Percentiles rank a stretch among this genome's conserved stretches.
Conservation (phyloP, 2,329 filamentous ascomycete genomes). For the Thielaviopsis populi region DNA sequence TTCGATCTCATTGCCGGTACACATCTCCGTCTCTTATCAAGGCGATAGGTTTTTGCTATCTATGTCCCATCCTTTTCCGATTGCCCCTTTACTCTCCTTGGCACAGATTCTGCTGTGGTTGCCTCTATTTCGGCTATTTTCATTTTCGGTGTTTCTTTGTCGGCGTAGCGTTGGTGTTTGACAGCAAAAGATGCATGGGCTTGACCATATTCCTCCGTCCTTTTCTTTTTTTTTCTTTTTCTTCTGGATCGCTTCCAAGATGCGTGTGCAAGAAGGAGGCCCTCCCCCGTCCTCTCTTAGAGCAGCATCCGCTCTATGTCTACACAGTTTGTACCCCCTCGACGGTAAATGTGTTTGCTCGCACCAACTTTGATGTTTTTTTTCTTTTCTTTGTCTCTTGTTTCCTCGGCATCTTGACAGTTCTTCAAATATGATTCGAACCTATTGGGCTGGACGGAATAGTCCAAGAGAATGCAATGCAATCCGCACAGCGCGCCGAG, state of each 20-base stretch:
- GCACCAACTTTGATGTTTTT: neutral
- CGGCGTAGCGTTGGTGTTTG: neutral
- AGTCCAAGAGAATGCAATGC: too few species aligned
- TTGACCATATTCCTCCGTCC: neutral
- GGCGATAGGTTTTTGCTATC: conserved; percentile 2
- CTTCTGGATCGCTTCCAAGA: neutral
- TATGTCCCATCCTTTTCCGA: neutral
- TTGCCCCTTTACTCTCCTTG: conserved; percentile 1
- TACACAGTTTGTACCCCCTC: neutral
- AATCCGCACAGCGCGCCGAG: neutral
- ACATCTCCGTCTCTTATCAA: neutral
- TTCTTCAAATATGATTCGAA: neutral
- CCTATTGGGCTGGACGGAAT: neutral
- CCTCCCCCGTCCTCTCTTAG: neutral
- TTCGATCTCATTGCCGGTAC: neutral
- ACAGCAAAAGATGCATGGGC: neutral
- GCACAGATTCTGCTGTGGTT: neutral
- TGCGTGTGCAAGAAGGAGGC: neutral
- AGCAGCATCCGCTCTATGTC: neutral
- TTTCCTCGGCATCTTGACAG: neutral
- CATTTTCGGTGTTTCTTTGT: conserved; percentile 2
- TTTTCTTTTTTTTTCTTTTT: conserved; percentile 3
- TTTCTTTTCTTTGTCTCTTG: neutral
- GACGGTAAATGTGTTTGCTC: neutral
- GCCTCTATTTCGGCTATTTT: neutral